Evolutionary conservation across 2,329 filamentous ascomycete genomes (phyloP), one percentile per base, ranked within the genome.

Genomic region (Simplicillium aogashimaense): DNA sequence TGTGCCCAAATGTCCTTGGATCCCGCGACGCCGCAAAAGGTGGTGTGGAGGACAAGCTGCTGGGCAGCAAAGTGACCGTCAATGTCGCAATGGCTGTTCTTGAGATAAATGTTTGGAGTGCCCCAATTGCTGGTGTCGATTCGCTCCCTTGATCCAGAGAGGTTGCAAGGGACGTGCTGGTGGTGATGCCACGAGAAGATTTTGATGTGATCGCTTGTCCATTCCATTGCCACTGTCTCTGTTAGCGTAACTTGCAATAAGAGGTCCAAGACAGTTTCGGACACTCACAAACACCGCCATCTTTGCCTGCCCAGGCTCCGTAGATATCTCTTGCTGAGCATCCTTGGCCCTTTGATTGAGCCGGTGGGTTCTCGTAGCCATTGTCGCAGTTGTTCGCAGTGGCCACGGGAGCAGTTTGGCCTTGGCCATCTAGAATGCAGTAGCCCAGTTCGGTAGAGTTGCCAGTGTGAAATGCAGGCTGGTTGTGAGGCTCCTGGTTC

Each of bases 401-500:
- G 4, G 38, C 17, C 11, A 42, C 40, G 15, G 30, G 36, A 3
- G 53, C 51, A 3, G 49, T 49, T 49, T 60, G 56, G 32, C 46
- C 47, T 29, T 29, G 40, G 16, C 42, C 28, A 7, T 47, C 35
- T 20, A 64, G 46, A 1, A 17, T 44, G 47, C 61, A 65, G 2
- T 43, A 30, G 13, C 60, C 61, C 20, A 56, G 28, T 13, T 35
- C 45, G 11, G 37, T 40, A 4, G 13, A 8, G 17, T 55, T 49
- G 28, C 40, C 40, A 11, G 76, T 77, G 56, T 79, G 72, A 17
- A 79, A 52, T 16, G 76, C 70, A 57, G 81, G 66, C 36, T 61
- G 58, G 56, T 81, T 76, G 30, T 57, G 55, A 2, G 55, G 47
- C 15, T 70, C 63, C 32, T 63, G 51, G 55, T 81, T 79, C 52